phyloP scores from a whole-genome alignment of 768 basidiomycete species.

The Hirschioporus abietinus region DNA sequence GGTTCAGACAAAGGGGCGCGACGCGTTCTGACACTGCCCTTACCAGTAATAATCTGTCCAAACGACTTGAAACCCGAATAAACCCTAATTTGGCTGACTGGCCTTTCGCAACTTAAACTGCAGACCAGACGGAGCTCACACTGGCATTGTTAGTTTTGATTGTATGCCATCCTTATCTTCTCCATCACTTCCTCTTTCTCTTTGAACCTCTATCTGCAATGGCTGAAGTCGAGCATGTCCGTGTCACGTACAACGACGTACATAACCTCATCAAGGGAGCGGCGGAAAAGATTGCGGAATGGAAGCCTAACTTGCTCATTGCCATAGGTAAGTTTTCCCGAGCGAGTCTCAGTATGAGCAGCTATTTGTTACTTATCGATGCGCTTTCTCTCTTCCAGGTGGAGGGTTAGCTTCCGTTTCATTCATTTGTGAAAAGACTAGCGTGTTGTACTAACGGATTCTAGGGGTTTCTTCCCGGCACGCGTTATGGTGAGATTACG shows the following conservation, averaged over 20 bases:
- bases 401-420: slow-evolving; percentile 61
- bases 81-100: neutral
- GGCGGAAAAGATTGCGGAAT: slow-evolving; percentile 68
- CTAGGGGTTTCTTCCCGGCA: slow-evolving; percentile 92
- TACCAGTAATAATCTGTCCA: neutral
- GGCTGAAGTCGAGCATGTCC: slow-evolving; percentile 51
- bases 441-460: slow-evolving; percentile 13
- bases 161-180: slow-evolving; percentile 1
- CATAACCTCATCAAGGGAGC: slow-evolving; percentile 78
- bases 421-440: slow-evolving; percentile 8
- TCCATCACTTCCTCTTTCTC: neutral
- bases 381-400: slow-evolving; percentile 34
- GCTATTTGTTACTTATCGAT: slow-evolving; percentile 3
- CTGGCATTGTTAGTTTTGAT: neutral
- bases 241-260: slow-evolving; percentile 86
- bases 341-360: slow-evolving; percentile 15
- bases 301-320: slow-evolving; percentile 82
- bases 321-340: slow-evolving; percentile 55
- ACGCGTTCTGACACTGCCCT: neutral
- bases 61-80: neutral
- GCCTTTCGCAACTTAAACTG: neutral
- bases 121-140: neutral
- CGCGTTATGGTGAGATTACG: slow-evolving; percentile 56
- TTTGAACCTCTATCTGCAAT: slow-evolving; percentile 15
- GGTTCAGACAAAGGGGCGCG: neutral